These are phyloP conservation scores for Botrytis byssoidea DNA, from an alignment of 2,329 filamentous ascomycete species.

Conservation along the genomic window DNA sequence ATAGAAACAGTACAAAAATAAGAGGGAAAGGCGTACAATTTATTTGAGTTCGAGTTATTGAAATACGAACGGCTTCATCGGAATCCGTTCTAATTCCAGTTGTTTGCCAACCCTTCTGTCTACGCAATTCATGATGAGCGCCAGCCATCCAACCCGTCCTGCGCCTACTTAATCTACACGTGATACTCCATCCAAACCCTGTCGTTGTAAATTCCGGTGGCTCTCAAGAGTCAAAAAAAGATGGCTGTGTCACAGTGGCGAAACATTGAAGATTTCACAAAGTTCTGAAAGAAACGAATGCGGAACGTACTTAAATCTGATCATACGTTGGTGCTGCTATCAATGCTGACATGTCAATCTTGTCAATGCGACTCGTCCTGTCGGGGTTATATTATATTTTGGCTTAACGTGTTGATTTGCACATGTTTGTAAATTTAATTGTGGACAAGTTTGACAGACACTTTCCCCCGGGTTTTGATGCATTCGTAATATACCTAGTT, in stretches of 20 bases:
- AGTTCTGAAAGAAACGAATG: conserved; percentile 10
- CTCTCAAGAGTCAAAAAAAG: conserved; percentile 5
- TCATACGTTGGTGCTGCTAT: neutral
- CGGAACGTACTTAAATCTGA: neutral
- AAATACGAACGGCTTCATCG: conserved; percentile 20
- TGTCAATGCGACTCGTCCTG: neutral
- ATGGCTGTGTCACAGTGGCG: conserved; percentile 19
- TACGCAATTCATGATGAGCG: conserved; percentile 15
- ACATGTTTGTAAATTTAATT: too few relatives aligned
- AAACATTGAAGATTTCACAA: conserved; percentile 20
- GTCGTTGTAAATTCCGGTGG: neutral
- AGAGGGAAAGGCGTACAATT: neutral
- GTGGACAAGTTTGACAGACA: neutral
- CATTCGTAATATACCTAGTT: neutral
- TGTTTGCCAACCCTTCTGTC: neutral
- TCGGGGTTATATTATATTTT: neutral
- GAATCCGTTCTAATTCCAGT: conserved; percentile 17
- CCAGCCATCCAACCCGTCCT: neutral
- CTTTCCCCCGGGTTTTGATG: neutral
- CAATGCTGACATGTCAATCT: neutral
- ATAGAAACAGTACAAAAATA: neutral
- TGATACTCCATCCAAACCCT: neutral
- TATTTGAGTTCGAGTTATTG: neutral
- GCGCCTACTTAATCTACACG: conserved; percentile 1
- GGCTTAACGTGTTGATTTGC: neutral